Evolutionary conservation across 2,329 filamentous ascomycete genomes (phyloP).

Genomic region (Pleoardoris graminearum): DNA sequence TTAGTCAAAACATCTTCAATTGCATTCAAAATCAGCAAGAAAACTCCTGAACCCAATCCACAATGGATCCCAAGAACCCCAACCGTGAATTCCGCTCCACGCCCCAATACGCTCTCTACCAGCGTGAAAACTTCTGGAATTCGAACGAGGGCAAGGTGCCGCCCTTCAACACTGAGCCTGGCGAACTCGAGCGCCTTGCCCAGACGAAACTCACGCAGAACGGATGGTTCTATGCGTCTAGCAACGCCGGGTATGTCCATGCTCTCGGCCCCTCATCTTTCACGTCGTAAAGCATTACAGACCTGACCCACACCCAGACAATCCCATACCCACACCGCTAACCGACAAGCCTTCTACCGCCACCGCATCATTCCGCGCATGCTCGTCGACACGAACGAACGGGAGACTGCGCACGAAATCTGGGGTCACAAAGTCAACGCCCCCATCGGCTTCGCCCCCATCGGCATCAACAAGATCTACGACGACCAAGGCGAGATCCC

Average conservation of each 20-base stretch:
- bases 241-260: constrained; percentile 52
- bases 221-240: constrained; percentile 64
- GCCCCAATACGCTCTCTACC: constrained; percentile 59
- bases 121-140: constrained; percentile 60
- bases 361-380: constrained; percentile 65
- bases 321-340: constrained; percentile 58
- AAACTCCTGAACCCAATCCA: background rate
- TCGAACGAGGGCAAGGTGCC: constrained; percentile 55
- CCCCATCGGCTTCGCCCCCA: constrained; percentile 66
- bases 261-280: too few species aligned
- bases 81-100: constrained; percentile 56
- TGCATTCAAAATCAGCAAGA: background rate
- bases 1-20: background rate
- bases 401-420: constrained; percentile 61
- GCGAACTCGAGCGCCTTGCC: constrained; percentile 62
- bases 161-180: constrained; percentile 61
- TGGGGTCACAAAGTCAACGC: constrained; percentile 64
- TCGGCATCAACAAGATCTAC: constrained; percentile 70
- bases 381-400: constrained; percentile 62
- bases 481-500: constrained; percentile 61
- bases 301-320: constrained; percentile 26
- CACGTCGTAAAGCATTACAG: background rate
- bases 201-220: constrained; percentile 59
- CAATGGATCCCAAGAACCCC: constrained; percentile 56
- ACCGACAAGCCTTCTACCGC: constrained; percentile 66